Evolutionary conservation across 202 grass and related monocot genomes (phyloP), one percentile per base, ranked within the genome.

Genomic region (Schoenoplectus tabernaemontani): DNA sequence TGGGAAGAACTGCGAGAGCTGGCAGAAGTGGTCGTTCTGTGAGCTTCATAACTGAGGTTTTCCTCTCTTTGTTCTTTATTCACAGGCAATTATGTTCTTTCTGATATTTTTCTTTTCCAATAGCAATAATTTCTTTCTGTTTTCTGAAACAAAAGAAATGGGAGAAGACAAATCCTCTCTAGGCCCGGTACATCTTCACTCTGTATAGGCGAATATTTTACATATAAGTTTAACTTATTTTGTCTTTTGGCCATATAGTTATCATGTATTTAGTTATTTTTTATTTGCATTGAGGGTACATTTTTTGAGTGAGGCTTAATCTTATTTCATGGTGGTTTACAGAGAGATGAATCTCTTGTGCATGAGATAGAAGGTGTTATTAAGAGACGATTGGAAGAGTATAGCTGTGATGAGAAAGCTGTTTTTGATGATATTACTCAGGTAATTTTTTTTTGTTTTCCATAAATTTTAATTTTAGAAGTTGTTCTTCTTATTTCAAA

Each of bases 1-100:
- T 98, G 57, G 96, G 96, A 73, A 81, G 96, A 81, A 98, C 96
- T 86, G 96, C 96, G 72, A 92, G 96, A 86, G 96, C 86, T 78
- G 86, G 88, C n/a, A 92, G 90, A 80, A 90, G 89, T 71, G 96
- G 96, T 12, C 85, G 89, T 12, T 90, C 91, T 62, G 78, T 98
- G 87, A 92, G 90, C 83, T 91, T 98, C 86, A 43, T 97, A 43
- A 92, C 94, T 15, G 80, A 98, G 91, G 95, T 98, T 62, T 77
- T 23, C 19, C 44, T 60, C 60, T 43, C 84, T 56, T 28, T 42
- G 19, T 58, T 54, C 70, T 38, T 58, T 78, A 23, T 87, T 4
- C 56, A 3, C 64, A 23, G 13, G 26, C 44, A 74, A n/a, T 47
- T 1, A 70, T 50, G 23, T 41, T 33, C 6, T 17, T 70, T n/a